Conservation (phyloP, 768 basidiomycete species). For the Royoungia palumana region DNA sequence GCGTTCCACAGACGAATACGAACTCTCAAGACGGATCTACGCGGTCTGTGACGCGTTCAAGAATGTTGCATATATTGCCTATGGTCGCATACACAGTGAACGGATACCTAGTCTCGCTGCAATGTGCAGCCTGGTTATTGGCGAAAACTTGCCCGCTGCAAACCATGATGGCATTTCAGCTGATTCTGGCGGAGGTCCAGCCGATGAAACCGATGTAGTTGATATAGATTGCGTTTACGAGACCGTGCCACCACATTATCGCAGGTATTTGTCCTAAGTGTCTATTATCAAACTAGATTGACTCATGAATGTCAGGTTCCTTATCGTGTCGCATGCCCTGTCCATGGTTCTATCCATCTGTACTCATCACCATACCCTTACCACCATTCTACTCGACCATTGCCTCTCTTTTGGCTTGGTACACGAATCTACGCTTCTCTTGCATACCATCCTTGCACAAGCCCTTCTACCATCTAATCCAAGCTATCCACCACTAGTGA, state of each 20-base stretch:
- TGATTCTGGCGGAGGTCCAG: constrained; percentile 21
- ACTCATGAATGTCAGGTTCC: constrained; percentile 34
- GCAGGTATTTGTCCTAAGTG: constrained; percentile 39
- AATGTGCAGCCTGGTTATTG: constrained; percentile 47
- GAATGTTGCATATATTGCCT: constrained; percentile 44
- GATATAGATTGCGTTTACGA: constrained; percentile 46
- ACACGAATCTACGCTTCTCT: constrained; percentile 42
- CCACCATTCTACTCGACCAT: constrained; percentile 49
- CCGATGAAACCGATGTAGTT: constrained; percentile 25
- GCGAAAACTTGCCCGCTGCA: constrained; percentile 39
- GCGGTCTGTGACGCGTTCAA: constrained; percentile 55
- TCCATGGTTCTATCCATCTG: constrained; percentile 44
- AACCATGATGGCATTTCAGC: constrained; percentile 9
- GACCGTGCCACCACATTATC: constrained; percentile 46
- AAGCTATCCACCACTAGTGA: constrained; percentile 30
- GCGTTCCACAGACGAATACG: constrained; percentile 33
- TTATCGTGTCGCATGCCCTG: constrained; percentile 52
- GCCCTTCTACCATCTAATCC: constrained; percentile 32
- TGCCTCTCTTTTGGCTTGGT: constrained; percentile 42
- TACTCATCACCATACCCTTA: constrained; percentile 46
- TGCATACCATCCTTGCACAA: constrained; percentile 39
- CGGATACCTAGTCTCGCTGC: constrained; percentile 39
- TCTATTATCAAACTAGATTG: neutral
- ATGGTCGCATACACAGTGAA: constrained; percentile 12
- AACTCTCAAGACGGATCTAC: constrained; percentile 47